These are phyloP conservation scores for Pythium periplocum DNA, from an alignment of 352 stramenopile genomes.

Conservation along the genomic window DNA sequence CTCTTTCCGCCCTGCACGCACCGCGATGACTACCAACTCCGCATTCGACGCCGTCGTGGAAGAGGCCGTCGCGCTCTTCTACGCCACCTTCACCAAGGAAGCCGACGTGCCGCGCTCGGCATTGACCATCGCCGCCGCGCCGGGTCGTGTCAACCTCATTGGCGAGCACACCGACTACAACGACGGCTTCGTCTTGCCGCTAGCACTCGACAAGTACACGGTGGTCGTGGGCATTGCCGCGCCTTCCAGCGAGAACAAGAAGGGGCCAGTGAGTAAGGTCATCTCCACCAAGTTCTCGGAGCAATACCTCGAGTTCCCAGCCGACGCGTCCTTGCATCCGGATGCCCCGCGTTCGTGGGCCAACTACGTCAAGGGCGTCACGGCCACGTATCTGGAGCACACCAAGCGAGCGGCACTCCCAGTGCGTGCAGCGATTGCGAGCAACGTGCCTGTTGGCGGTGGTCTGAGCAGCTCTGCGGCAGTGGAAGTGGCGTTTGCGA, in stretches of 20 bases:
- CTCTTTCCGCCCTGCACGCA: no score
- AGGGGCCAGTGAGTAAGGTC: conserved; percentile 24
- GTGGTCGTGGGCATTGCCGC: conserved; percentile 65
- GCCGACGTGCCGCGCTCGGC: conserved; percentile 27
- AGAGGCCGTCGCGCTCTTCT: conserved; percentile 57
- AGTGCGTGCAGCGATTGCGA: conserved; percentile 84
- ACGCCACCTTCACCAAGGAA: conserved; percentile 39
- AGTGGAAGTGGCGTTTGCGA: conserved; percentile 89
- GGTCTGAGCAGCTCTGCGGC: conserved; percentile 91
- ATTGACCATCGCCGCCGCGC: conserved; percentile 67
- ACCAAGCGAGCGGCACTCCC: conserved; percentile 39
- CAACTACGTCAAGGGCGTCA: conserved; percentile 93
- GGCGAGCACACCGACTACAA: conserved; percentile 97
- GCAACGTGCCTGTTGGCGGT: conserved; percentile 89
- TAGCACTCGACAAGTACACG: conserved; percentile 89
- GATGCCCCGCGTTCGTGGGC: conserved; percentile 70
- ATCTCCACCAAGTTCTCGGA: conserved; percentile 58
- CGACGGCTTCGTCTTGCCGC: conserved; percentile 93
- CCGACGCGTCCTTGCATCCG: conserved; percentile 43
- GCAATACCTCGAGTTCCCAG: conserved; percentile 41
- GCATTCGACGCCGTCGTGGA: conserved; percentile 32
- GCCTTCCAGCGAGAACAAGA: conserved; percentile 7
- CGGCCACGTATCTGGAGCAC: conserved; percentile 86
- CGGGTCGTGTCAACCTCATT: conserved; percentile 96
- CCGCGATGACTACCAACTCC: background rate